These are phyloP conservation scores for Starmerella vaccinii DNA, from an alignment of 805 yeast species.

Conservation along the genomic window DNA sequence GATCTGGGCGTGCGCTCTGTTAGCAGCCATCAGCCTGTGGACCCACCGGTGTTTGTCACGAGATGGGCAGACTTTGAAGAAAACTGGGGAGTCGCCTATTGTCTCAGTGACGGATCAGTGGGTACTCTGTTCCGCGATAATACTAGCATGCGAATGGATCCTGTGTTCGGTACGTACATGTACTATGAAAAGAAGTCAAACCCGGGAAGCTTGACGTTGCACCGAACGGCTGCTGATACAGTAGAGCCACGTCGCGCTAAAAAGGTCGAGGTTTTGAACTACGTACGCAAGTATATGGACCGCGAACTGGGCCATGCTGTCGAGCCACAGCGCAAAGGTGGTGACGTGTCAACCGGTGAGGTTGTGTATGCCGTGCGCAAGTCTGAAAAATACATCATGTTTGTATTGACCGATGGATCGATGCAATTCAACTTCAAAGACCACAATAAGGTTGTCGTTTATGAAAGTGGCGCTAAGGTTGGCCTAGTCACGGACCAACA, in stretches of 20 bases:
- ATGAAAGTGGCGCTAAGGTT: slow-evolving; percentile 62
- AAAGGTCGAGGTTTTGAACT: slow-evolving; percentile 75
- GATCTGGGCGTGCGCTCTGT: slow-evolving; percentile 1
- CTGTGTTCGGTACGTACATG: slow-evolving; percentile 41
- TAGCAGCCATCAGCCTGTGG: slow-evolving; percentile 6
- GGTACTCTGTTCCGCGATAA: slow-evolving; percentile 86
- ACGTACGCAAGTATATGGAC: slow-evolving; percentile 85
- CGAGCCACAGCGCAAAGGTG: slow-evolving; percentile 44
- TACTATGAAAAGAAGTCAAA: slow-evolving; percentile 48
- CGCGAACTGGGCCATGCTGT: slow-evolving; percentile 61
- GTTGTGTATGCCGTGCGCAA: slow-evolving; percentile 77
- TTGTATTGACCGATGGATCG: slow-evolving; percentile 83
- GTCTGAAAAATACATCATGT: slow-evolving; percentile 72
- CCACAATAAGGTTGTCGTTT: slow-evolving; percentile 78
- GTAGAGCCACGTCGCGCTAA: slow-evolving; percentile 31
- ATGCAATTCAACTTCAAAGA: slow-evolving; percentile 93
- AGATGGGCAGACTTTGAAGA: slow-evolving; percentile 98
- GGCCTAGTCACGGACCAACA: slow-evolving; percentile 51
- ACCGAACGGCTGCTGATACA: slow-evolving; percentile 36
- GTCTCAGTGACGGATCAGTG: slow-evolving; percentile 76
- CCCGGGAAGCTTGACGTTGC: slow-evolving; percentile 22
- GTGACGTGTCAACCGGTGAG: slow-evolving; percentile 30
- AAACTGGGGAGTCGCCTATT: slow-evolving; percentile 91
- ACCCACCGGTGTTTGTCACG: slow-evolving; percentile 33
- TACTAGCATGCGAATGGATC: slow-evolving; percentile 62